Evolutionary conservation across 345 rosid species (phyloP).

Genomic region (Dimocarpus longan): DNA sequence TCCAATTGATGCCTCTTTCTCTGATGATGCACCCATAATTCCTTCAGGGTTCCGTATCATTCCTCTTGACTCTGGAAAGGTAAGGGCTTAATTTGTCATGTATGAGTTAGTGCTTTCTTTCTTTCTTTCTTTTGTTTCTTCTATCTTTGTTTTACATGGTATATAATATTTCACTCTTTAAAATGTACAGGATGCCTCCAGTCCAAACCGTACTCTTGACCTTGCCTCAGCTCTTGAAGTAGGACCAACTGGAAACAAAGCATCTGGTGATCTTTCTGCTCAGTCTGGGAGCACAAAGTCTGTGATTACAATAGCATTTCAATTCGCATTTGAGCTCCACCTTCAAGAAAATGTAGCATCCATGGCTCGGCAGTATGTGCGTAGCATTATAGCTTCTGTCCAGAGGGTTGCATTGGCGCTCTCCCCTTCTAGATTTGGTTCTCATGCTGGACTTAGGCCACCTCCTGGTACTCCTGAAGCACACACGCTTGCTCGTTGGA

Average conservation of each 20-base stretch:
- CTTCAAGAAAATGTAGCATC: slow-evolving; percentile 84
- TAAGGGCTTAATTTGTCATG: slow-evolving; percentile 26
- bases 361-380: slow-evolving; percentile 92
- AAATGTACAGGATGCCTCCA: slow-evolving; percentile 67
- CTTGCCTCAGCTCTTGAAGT: slow-evolving; percentile 93
- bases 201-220: slow-evolving; percentile 94
- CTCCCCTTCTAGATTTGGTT: slow-evolving; percentile 73
- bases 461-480: slow-evolving; percentile 90
- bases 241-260: slow-evolving; percentile 58
- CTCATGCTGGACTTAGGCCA: slow-evolving; percentile 54
- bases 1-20: slow-evolving; percentile 95
- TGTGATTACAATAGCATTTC: slow-evolving; percentile 97
- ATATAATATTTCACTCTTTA: not conserved
- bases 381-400: slow-evolving; percentile 84
- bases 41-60: slow-evolving; percentile 98
- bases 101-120: not conserved
- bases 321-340: slow-evolving; percentile 83
- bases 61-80: slow-evolving; percentile 82
- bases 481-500: slow-evolving; percentile 89
- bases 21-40: slow-evolving; percentile 90
- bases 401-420: slow-evolving; percentile 97
- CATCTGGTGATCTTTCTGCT: slow-evolving; percentile 58
- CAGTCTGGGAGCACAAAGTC: slow-evolving; percentile 65
- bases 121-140: too few relatives aligned
- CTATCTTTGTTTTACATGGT: not conserved